phyloP scores from a whole-genome alignment of 2,329 filamentous ascomycete genomes.

The Dryadomyces sulphureus region DNA sequence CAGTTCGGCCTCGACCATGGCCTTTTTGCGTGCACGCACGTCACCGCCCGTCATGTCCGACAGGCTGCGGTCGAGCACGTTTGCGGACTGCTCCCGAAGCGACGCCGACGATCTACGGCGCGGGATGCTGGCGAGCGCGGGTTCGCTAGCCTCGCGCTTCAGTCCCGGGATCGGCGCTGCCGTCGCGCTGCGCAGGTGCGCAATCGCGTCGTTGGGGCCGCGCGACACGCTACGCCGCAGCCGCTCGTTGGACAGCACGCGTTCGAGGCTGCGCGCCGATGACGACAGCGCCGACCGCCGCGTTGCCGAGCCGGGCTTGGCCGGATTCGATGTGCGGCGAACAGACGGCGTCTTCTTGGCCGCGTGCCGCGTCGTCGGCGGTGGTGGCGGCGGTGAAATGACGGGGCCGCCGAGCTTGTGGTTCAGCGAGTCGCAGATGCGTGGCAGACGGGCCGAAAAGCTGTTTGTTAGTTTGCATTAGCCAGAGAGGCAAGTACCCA shows the following conservation, averaged over 20 bases:
- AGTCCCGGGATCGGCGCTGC: slow-evolving; percentile 43
- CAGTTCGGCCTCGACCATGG: slow-evolving; percentile 52
- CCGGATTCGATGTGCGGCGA: no score
- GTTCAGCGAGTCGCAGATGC: slow-evolving; percentile 54
- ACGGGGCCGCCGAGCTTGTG: slow-evolving; percentile 62
- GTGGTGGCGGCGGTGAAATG: slow-evolving; percentile 36
- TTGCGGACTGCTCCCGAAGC: slow-evolving; percentile 29
- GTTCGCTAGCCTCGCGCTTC: slow-evolving; percentile 56
- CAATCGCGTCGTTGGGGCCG: slow-evolving; percentile 42
- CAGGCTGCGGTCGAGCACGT: slow-evolving; percentile 22
- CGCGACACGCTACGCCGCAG: slow-evolving; percentile 39
- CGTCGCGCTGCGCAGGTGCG: slow-evolving; percentile 54
- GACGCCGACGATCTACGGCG: slow-evolving; percentile 9
- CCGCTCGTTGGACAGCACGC: slow-evolving; percentile 46
- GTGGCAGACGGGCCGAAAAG: slow-evolving; percentile 62
- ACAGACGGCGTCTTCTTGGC: slow-evolving; percentile 2
- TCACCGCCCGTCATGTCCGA: slow-evolving; percentile 18
- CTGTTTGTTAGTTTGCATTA: slow-evolving; percentile 27
- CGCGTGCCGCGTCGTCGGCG: slow-evolving; percentile 21
- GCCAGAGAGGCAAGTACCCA: slow-evolving; percentile 29
- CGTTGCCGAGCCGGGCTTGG: slow-evolving; percentile 31
- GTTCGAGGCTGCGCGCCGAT: slow-evolving; percentile 36
- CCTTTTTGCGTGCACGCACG: slow-evolving; percentile 48
- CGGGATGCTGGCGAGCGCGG: slow-evolving; percentile 11
- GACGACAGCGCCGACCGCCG: slow-evolving; percentile 23